Evolutionary conservation across 768 basidiomycete genomes (phyloP), one percentile per base, ranked within the genome.

Genomic region (Lactifluus echinatus): DNA sequence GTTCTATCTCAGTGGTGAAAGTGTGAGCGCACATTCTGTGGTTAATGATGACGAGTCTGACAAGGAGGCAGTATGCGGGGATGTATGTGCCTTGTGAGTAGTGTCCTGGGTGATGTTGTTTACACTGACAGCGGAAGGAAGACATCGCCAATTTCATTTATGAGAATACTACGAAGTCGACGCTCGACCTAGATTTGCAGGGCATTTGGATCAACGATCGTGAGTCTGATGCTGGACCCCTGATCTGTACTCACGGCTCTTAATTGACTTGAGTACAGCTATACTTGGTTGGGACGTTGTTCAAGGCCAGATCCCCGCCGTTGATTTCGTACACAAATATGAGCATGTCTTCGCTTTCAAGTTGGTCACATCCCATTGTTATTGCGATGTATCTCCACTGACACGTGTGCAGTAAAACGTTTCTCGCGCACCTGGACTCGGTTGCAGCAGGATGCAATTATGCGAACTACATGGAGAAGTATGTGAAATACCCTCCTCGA

Each of bases 121-220:
- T 10, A 15, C 3, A 3, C 7, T 39, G 17, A 45, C 11, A 11
- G 14, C 10, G 15, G 45, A 14, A 7, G 8, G 0, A 33, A 89
- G 87, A 89, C 65, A 83, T 87, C 55, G 87, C 88, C 1, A 81
- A 88, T 70, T 84, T 75, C 65, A 85, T 90, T 45, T 87, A 82
- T 63, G 76, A 78, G 33, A 72, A 87, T 44, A 78, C 83, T 31
- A 54, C 48, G 23, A 50, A 23, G 1, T 66, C 60, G 0, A 66
- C 68, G 0, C 68, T 89, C 8, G 77, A 80, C 42, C 73, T 89
- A 19, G 70, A 76, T 29, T 73, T 89, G 24, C 80, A 82, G 64
- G 87, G 87, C 3, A 80, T 84, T 42, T 89, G 85, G 83, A 79
- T 87, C 24, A 73, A 76, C 26, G 85, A 89, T 70, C 84, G 87